Percentiles rank a stretch among this genome's conserved stretches.
Evolutionary conservation across 2,329 filamentous ascomycete genomes (phyloP).

Genomic region (Neofusicoccum ribis): DNA sequence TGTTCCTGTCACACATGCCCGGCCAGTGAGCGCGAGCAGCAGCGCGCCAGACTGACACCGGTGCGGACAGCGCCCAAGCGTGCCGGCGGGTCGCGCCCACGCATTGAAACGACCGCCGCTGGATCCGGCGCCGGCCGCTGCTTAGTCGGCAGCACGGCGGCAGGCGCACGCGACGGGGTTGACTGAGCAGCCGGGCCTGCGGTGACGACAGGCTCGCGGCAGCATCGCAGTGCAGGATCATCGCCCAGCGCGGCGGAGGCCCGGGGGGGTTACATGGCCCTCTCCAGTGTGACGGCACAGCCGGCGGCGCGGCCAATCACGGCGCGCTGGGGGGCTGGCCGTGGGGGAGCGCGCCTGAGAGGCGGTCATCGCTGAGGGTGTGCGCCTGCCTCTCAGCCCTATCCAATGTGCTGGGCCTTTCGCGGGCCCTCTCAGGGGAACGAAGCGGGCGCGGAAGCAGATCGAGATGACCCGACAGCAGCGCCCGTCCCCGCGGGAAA

Average conservation of each 20-base stretch:
- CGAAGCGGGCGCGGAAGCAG: neutral
- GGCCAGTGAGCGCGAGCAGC: neutral
- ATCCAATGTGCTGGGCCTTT: constrained; percentile 16
- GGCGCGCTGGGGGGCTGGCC: neutral
- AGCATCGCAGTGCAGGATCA: constrained; percentile 11
- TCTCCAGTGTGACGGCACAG: constrained; percentile 6
- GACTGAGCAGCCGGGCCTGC: neutral
- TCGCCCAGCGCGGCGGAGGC: neutral
- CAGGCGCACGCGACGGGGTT: neutral
- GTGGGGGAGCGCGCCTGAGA: neutral
- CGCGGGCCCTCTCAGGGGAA: constrained; percentile 10
- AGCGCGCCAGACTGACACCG: neutral
- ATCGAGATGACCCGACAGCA: constrained; percentile 6
- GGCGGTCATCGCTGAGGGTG: constrained; percentile 14
- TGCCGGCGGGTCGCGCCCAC: constrained; percentile 3
- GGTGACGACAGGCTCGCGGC: constrained; percentile 5
- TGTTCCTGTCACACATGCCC: neutral
- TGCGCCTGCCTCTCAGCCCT: constrained; percentile 14
- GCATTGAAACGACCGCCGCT: neutral
- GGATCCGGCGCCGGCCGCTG: neutral
- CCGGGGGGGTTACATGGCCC: constrained; percentile 1
- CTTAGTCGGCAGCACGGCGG: neutral
- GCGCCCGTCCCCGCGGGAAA: constrained; percentile 12
- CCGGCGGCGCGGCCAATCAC: neutral
- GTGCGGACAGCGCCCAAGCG: neutral